Evolutionary conservation across 2,329 filamentous ascomycete genomes (phyloP).

Genomic region (Monosporascus ibericus): DNA sequence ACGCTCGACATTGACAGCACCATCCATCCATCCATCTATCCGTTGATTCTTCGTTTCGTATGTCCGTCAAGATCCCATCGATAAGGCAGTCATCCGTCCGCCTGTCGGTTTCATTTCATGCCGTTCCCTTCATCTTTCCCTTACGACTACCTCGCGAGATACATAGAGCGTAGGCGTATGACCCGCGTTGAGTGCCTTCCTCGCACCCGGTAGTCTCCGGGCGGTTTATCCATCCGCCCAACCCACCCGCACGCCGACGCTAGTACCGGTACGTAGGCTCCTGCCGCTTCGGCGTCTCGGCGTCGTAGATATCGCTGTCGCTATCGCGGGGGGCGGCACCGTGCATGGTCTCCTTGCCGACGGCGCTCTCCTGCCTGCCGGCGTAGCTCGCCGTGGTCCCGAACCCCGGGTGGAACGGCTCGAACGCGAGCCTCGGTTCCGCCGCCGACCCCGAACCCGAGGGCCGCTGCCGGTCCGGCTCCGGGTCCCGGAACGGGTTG

Average conservation of each 20-base stretch:
- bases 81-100: too few relatives aligned
- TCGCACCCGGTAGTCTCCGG: too few relatives aligned
- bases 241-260: not conserved
- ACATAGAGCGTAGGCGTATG: too few relatives aligned
- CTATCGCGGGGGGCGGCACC: constrained; percentile 26
- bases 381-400: constrained; percentile 28
- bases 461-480: constrained; percentile 8
- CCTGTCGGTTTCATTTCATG: too few relatives aligned
- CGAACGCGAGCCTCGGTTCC: constrained; percentile 23
- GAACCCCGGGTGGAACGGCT: constrained; percentile 30
- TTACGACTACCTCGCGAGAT: too few relatives aligned
- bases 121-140: too few relatives aligned
- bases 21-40: not conserved
- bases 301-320: constrained; percentile 35
- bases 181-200: too few relatives aligned
- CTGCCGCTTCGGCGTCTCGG: constrained; percentile 29
- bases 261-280: constrained; percentile 31
- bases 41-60: not conserved
- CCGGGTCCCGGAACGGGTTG: constrained; percentile 31
- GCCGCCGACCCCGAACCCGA: constrained; percentile 13
- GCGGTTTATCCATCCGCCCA: not conserved
- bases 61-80: too few relatives aligned
- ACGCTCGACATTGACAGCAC: not conserved
- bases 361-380: constrained; percentile 34
- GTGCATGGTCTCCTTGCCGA: constrained; percentile 36